Evolutionary conservation across 371 early-diverging fungal genomes (phyloP).

Genomic region (Chytridiales sp.): DNA sequence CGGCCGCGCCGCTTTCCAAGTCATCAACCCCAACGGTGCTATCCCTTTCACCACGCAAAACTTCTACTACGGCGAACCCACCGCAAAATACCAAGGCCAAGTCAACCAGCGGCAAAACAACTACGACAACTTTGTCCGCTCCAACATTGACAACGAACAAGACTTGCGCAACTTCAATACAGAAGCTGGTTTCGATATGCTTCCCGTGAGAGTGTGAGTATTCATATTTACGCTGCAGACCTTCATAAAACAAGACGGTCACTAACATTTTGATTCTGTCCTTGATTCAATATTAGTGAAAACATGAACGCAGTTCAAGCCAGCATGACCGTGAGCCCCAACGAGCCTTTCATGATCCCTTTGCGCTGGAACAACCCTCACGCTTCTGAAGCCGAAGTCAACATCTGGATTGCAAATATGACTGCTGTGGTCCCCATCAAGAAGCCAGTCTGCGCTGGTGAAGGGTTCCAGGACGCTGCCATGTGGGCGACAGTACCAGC

Average conservation of each 20-base stretch:
- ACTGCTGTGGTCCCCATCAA: slow-evolving; percentile 14
- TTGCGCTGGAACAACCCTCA: slow-evolving; percentile 31
- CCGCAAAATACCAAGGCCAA: too few species aligned
- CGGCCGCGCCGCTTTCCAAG: too few species aligned
- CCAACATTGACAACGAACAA: slow-evolving; percentile 31
- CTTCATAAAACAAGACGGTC: too few species aligned
- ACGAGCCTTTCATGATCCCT: slow-evolving; percentile 19
- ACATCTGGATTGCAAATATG: slow-evolving; percentile 28
- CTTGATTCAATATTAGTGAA: too few species aligned
- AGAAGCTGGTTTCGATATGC: slow-evolving; percentile 22
- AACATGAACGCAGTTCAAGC: slow-evolving; percentile 1
- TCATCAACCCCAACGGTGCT: too few species aligned
- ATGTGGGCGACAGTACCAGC: slow-evolving; percentile 7
- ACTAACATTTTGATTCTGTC: too few species aligned
- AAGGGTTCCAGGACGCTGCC: slow-evolving; percentile 13
- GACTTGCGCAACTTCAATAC: slow-evolving; percentile 24
- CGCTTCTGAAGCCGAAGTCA: slow-evolving; percentile 29
- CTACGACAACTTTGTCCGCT: slow-evolving; percentile 29
- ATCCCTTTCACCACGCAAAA: too few species aligned
- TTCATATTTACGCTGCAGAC: too few species aligned
- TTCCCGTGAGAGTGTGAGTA: too few species aligned
- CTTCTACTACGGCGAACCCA: too few species aligned
- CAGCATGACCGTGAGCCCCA: slow-evolving; percentile 11
- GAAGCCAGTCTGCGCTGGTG: slow-evolving; percentile 20
- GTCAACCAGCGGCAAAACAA: slow-evolving; percentile 28